phyloP scores from a whole-genome alignment of 1,284 basidiomycete genomes.

The Neolentinus lepideus region DNA sequence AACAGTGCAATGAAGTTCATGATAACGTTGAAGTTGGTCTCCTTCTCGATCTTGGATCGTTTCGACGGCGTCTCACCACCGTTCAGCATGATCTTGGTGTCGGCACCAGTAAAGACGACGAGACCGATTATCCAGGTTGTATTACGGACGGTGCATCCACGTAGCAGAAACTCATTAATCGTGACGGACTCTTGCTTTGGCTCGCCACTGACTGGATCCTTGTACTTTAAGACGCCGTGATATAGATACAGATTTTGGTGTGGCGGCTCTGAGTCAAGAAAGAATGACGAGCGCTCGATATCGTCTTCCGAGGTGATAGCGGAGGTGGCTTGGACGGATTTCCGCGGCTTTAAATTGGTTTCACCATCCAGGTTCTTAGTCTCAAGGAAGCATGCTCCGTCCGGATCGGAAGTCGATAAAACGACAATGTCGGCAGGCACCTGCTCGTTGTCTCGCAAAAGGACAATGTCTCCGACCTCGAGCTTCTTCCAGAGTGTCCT shows the following conservation, averaged over 20 bases:
- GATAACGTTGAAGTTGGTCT: conserved; percentile 98
- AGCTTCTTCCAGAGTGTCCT: conserved; percentile 98
- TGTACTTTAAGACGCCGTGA: conserved; percentile 80
- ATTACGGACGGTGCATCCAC: conserved; percentile 91
- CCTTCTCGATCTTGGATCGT: conserved; percentile 93
- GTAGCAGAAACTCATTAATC: conserved; percentile 90
- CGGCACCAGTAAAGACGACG: conserved; percentile 90
- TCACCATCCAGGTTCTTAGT: conserved; percentile 97
- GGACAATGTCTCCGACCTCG: conserved; percentile 93
- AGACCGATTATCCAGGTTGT: conserved; percentile 93
- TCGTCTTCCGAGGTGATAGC: conserved; percentile 85
- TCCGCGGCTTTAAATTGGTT: conserved; percentile 90
- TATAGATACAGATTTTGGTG: conserved; percentile 92
- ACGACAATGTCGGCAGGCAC: conserved; percentile 94
- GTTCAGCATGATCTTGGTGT: conserved; percentile 99
- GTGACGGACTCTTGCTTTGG: conserved; percentile 63
- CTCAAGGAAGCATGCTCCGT: conserved; percentile 84
- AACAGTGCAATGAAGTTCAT: conserved; percentile 87
- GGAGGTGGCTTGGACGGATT: conserved; percentile 72
- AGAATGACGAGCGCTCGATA: conserved; percentile 79
- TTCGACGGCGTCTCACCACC: conserved; percentile 90
- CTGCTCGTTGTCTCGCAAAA: conserved; percentile 90
- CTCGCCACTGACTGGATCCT: conserved; percentile 40
- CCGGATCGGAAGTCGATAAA: conserved; percentile 79
- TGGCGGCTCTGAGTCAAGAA: conserved; percentile 89